These are phyloP conservation scores for Bryoglossum gracile DNA, from an alignment of 495 filamentous ascomycete genomes.

Conservation along the genomic window DNA sequence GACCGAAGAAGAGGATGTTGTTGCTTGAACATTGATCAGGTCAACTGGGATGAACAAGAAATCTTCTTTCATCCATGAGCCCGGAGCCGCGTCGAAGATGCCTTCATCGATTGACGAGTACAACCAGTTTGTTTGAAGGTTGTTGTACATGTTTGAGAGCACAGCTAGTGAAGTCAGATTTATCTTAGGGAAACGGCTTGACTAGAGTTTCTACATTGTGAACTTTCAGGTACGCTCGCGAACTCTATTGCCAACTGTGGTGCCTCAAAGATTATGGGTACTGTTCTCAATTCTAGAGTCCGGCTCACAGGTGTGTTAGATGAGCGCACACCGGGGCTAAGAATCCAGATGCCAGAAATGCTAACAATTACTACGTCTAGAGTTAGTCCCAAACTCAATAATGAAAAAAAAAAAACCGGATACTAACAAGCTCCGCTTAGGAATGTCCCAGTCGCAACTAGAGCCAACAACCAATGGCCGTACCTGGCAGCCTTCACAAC, in stretches of 20 bases:
- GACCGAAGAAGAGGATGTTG: neutral
- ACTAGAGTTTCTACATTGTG: too few relatives aligned
- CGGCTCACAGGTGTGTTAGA: slow-evolving; percentile 1
- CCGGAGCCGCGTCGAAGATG: neutral
- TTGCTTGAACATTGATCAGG: neutral
- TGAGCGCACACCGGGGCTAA: slow-evolving; percentile 6
- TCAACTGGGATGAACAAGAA: slow-evolving; percentile 4
- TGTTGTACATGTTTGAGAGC: slow-evolving; percentile 7
- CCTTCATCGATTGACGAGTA: slow-evolving; percentile 3
- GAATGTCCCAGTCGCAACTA: slow-evolving; percentile 27
- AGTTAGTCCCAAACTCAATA: too few relatives aligned
- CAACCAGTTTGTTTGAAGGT: slow-evolving; percentile 12
- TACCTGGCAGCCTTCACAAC: slow-evolving; percentile 25
- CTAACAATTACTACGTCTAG: slow-evolving; percentile 28
- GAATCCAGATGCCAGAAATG: slow-evolving; percentile 33
- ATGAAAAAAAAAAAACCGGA: too few relatives aligned
- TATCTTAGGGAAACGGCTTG: neutral
- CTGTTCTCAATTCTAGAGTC: slow-evolving; percentile 11
- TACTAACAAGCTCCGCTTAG: slow-evolving; percentile 32
- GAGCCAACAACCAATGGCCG: slow-evolving; percentile 29
- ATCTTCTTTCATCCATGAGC: slow-evolving; percentile 6
- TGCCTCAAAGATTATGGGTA: slow-evolving; percentile 11
- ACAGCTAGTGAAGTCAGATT: neutral
- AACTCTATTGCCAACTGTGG: too few relatives aligned
- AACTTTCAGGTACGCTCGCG: too few relatives aligned